These are phyloP conservation scores for Aspergillus candidus DNA, from an alignment of 2,329 filamentous ascomycete species.

Conservation along the genomic window DNA sequence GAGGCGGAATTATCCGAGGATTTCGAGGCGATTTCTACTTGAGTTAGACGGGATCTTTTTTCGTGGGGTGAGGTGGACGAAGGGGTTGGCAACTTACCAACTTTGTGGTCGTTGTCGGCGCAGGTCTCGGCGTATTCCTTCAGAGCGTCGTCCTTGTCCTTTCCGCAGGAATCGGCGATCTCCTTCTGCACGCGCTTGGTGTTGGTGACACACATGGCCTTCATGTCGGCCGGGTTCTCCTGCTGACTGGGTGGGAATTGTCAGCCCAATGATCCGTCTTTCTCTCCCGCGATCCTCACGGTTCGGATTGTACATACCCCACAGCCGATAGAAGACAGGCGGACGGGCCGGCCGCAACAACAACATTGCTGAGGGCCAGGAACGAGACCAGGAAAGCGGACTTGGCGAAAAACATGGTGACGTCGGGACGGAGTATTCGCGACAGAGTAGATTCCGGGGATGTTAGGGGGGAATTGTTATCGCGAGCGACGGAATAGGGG, in stretches of 20 bases:
- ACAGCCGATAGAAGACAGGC: constrained; percentile 48
- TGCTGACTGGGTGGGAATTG: constrained; percentile 20
- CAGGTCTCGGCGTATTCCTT: constrained; percentile 37
- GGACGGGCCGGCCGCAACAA: constrained; percentile 41
- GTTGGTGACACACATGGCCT: constrained; percentile 34
- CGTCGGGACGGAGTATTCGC: not conserved
- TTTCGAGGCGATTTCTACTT: constrained; percentile 11
- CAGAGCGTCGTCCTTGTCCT: constrained; percentile 29
- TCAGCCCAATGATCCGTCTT: constrained; percentile 12
- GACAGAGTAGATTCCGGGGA: not conserved
- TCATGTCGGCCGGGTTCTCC: constrained; percentile 35
- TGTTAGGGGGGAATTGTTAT: constrained; percentile 1
- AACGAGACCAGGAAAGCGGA: constrained; percentile 39
- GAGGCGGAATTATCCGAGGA: constrained; percentile 19
- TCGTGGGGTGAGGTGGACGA: not conserved
- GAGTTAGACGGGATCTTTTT: constrained; percentile 3
- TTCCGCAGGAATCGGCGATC: constrained; percentile 33
- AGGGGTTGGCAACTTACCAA: constrained; percentile 26
- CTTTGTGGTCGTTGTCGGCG: constrained; percentile 33
- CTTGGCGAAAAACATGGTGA: constrained; percentile 42
- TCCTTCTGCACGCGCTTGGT: constrained; percentile 30
- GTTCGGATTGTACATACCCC: constrained; percentile 35
- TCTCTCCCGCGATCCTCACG: not conserved
- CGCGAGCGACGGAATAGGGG: constrained; percentile 1
- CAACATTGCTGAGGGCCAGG: constrained; percentile 40